Base-by-base conservation (phyloP, 495 filamentous ascomycete species). In the Usnea hakonensis region DNA sequence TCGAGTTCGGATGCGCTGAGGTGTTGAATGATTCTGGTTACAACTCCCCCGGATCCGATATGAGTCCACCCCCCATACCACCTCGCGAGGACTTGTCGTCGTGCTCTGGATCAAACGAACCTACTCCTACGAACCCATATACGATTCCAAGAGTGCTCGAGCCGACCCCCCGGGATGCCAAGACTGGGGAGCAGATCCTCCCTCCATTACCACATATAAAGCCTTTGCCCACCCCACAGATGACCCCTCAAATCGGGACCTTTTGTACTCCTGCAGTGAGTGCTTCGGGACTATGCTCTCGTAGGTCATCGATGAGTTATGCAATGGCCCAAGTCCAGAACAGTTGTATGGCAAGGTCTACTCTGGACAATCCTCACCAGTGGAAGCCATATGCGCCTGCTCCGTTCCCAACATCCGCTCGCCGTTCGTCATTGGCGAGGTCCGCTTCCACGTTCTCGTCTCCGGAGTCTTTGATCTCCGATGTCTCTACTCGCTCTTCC, bases 261-360 rank as follows among this genome's bases (percentile, higher is more conserved):
- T 85, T 85, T 69, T 83, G 78, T 76, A 95, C 92, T 88, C 93
- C 93, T 89, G 91, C 92, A 77, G 92, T 80, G 89, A 87, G 89
- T 87, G 79, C 81, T 74, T 78, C 75, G 60, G 72, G 74, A 59
- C 76, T 75, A 40, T 77, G 69, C 71, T 78, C 73, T 72, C 78
- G 77, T 68, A 84, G 75, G 62, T 80, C 84, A 6, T 89, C 90
- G 21, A 92, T 95, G 83, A 78, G 85, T 66, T 78, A 84, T 57
- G 91, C 89, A 38, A 90, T 96, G 87, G 83, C 85, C 4, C 87
- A 91, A 68, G 86, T 81, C 32, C 85, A 90, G 61, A 86, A 78
- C 68, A 71, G 79, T 58, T 82, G 79, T 59, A 77, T 86, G 68
- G 79, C 85, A 78, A 77, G 90, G 80, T 84, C 85, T 72, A 79